phyloP scores from a whole-genome alignment of 768 basidiomycete species.

The Naganishia antarctica region DNA sequence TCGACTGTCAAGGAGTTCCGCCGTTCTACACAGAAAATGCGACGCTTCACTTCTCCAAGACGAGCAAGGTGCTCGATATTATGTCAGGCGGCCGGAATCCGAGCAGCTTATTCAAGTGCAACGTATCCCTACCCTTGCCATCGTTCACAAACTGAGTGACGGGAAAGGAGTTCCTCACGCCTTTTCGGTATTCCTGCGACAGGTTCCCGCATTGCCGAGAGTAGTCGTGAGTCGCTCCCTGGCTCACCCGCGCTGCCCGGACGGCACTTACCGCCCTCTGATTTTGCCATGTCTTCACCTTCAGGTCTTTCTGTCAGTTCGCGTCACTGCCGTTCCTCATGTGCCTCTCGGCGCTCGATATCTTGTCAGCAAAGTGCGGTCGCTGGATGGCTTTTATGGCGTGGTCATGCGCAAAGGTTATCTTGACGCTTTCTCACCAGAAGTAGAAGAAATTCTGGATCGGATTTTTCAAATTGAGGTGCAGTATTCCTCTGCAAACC shows the following conservation, averaged over 20 bases:
- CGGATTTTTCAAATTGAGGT: constrained; percentile 57
- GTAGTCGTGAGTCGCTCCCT: constrained; percentile 58
- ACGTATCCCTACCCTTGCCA: constrained; percentile 57
- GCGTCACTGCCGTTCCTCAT: constrained; percentile 55
- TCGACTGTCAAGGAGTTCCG: constrained; percentile 26
- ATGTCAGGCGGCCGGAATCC: background rate
- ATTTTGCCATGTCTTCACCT: too few relatives aligned
- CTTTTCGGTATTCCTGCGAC: constrained; percentile 62
- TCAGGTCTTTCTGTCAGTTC: constrained; percentile 63
- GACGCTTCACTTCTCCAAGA: constrained; percentile 11
- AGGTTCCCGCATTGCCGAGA: constrained; percentile 66
- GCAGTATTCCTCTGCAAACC: constrained; percentile 44
- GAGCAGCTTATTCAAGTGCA: constrained; percentile 42
- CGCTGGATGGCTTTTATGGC: constrained; percentile 50
- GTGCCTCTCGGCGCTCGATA: constrained; percentile 57
- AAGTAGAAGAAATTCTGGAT: constrained; percentile 54
- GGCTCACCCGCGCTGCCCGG: too few relatives aligned
- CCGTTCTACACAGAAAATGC: too few relatives aligned
- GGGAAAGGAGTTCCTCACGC: constrained; percentile 63
- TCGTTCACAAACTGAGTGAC: constrained; percentile 59
- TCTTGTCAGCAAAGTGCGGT: constrained; percentile 58
- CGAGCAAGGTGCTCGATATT: background rate
- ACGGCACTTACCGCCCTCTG: too few relatives aligned
- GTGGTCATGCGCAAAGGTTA: constrained; percentile 54
- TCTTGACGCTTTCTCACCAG: constrained; percentile 53